A percentile compares a stretch with the other conserved stretches of the same genome.
Evolutionary conservation across 495 filamentous ascomycete genomes (phyloP).

Genomic region (Lasiosphaeria miniovina): DNA sequence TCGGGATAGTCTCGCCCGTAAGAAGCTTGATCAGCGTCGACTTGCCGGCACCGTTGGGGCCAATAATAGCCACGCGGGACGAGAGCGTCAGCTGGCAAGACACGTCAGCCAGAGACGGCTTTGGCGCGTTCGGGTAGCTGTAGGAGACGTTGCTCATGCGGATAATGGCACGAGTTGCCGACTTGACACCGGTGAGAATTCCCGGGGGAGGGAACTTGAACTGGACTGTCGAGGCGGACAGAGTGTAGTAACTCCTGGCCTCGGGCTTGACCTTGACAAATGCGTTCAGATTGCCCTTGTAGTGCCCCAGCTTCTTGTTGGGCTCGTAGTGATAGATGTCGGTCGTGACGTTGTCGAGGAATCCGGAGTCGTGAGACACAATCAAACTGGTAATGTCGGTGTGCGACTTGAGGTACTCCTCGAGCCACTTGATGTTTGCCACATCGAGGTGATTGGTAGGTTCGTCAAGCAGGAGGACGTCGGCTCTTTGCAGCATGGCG

Average conservation of each 20-base stretch:
- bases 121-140: conserved; percentile 81
- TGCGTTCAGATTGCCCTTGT: conserved; percentile 88
- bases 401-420: conserved; percentile 91
- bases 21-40: conserved; percentile 96
- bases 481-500: conserved; percentile 93
- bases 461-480: conserved; percentile 95
- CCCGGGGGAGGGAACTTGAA: conserved; percentile 98
- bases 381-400: conserved; percentile 97
- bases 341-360: conserved; percentile 94
- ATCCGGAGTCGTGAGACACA: conserved; percentile 95
- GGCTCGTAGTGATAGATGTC: conserved; percentile 99
- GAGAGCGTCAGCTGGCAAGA: conserved; percentile 82
- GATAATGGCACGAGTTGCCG: conserved; percentile 85
- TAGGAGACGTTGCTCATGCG: conserved; percentile 90
- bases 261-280: conserved; percentile 95
- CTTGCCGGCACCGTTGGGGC: conserved; percentile 96
- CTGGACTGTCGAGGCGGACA: conserved; percentile 82
- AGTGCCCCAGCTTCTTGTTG: conserved; percentile 89
- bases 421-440: conserved; percentile 91
- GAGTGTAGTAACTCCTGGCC: conserved; percentile 96
- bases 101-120: conserved; percentile 85
- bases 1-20: conserved; percentile 92
- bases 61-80: conserved; percentile 92
- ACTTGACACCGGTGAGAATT: conserved; percentile 93
- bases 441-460: conserved; percentile 99